phyloP scores from a whole-genome alignment of 2,329 filamentous ascomycete genomes.

The Colletotrichum lupini region DNA sequence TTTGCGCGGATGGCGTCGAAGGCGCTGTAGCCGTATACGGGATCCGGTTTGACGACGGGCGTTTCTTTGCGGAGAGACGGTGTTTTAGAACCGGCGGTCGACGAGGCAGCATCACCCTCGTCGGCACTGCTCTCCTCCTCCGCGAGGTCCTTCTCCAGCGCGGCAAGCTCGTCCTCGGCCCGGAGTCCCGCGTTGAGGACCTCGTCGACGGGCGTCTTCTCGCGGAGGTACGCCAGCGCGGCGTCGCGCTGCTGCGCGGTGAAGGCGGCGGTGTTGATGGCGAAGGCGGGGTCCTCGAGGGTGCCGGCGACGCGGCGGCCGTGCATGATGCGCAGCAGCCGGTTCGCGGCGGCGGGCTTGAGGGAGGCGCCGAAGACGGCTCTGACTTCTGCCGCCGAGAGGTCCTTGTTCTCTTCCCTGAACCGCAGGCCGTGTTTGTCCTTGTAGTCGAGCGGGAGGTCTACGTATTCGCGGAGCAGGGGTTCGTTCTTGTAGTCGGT shows the following conservation, averaged over 20 bases:
- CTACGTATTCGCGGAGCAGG: slow-evolving; percentile 64
- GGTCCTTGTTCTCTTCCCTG: slow-evolving; percentile 50
- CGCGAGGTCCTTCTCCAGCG: slow-evolving; percentile 55
- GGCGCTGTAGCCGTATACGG: slow-evolving; percentile 67
- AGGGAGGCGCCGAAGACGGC: slow-evolving; percentile 63
- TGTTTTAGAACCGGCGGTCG: slow-evolving; percentile 23
- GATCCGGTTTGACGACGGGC: slow-evolving; percentile 49
- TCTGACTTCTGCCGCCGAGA: slow-evolving; percentile 58
- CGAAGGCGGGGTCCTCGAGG: slow-evolving; percentile 66
- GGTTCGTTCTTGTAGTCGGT: slow-evolving; percentile 34
- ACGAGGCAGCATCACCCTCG: slow-evolving; percentile 35
- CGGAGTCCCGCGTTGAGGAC: slow-evolving; percentile 69
- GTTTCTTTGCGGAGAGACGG: neutral
- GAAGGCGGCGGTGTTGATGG: slow-evolving; percentile 59
- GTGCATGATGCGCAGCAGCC: slow-evolving; percentile 68
- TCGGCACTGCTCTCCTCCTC: slow-evolving; percentile 21
- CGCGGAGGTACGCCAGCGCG: slow-evolving; percentile 67
- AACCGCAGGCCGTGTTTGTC: slow-evolving; percentile 68
- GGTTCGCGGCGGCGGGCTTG: slow-evolving; percentile 58
- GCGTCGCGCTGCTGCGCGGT: slow-evolving; percentile 52
- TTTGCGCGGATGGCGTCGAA: slow-evolving; percentile 67
- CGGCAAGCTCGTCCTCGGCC: slow-evolving; percentile 70
- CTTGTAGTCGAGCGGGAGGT: slow-evolving; percentile 67
- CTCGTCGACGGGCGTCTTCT: slow-evolving; percentile 67
- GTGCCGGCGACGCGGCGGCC: slow-evolving; percentile 73